Conservation (phyloP, 441 rosid genomes). For the Metrosideros polymorpha region DNA sequence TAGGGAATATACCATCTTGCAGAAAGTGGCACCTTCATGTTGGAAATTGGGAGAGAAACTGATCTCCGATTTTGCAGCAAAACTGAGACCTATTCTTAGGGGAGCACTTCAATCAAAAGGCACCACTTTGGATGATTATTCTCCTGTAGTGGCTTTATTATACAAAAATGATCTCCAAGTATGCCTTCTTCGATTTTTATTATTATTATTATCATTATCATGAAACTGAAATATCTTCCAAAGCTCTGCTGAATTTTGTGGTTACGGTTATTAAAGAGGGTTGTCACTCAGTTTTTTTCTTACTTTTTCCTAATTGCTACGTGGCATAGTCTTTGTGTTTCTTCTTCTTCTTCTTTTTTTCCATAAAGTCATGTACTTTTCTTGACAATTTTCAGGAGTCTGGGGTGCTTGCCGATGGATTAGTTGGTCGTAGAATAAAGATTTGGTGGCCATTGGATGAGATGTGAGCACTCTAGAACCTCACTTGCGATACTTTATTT, state of each 20-base stretch:
- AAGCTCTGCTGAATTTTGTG: not conserved
- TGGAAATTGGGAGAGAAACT: not conserved
- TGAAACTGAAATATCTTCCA: not conserved
- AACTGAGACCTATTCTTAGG: not conserved
- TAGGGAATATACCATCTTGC: not conserved
- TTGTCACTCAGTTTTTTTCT: not conserved
- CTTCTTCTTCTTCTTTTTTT: not conserved
- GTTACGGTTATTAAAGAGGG: rapidly evolving
- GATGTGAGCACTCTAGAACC: not conserved
- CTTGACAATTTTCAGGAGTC: not conserved
- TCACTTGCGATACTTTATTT: not conserved
- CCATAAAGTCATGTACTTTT: not conserved
- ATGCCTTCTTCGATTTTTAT: not conserved
- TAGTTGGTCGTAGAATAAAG: not conserved
- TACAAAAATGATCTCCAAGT: not conserved
- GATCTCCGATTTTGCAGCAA: not conserved
- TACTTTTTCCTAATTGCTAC: not conserved
- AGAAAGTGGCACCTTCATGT: not conserved
- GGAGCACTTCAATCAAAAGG: not conserved
- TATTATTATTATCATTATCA: too few relatives aligned
- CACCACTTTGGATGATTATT: not conserved
- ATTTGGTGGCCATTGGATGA: not conserved
- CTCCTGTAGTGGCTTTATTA: not conserved
- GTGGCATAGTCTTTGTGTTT: rapidly evolving
- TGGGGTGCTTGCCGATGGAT: not conserved